Conservation (phyloP, 805 yeast species). For the Saccharomycopsis oosterbeekiorum region DNA sequence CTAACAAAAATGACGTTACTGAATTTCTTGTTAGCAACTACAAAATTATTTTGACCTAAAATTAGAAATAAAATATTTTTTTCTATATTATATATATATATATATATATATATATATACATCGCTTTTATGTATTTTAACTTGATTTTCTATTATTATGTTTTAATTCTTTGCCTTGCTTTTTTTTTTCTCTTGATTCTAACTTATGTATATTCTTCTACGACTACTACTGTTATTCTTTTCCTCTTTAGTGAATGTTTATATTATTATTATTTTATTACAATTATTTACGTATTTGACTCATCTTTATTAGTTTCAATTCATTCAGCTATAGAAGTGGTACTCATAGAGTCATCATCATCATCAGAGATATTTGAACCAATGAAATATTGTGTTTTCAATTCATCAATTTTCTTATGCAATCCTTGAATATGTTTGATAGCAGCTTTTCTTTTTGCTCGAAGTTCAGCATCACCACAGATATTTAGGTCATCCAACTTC, state of each 20-base stretch:
- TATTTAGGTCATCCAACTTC: slow-evolving; percentile 56
- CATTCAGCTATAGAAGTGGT: background rate
- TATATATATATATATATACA: too few relatives aligned
- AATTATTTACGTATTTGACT: background rate
- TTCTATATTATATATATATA: too few relatives aligned
- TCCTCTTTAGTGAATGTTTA: background rate
- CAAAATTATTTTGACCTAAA: slow-evolving; percentile 27
- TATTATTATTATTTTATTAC: background rate
- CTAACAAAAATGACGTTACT: slow-evolving; percentile 63
- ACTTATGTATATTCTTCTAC: background rate
- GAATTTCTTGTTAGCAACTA: slow-evolving; percentile 56
- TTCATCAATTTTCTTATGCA: slow-evolving; percentile 45
- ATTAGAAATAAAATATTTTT: background rate
- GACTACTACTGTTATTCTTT: background rate
- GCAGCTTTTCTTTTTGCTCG: slow-evolving; percentile 49
- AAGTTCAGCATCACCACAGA: slow-evolving; percentile 37
- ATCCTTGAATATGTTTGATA: slow-evolving; percentile 50
- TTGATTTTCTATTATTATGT: background rate
- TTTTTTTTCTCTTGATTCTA: background rate
- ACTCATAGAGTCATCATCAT: background rate
- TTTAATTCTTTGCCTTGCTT: background rate
- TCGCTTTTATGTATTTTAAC: too few relatives aligned
- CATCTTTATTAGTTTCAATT: background rate
- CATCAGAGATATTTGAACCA: background rate
- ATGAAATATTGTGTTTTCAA: slow-evolving; percentile 11